Evolutionary conservation across 768 basidiomycete genomes (phyloP).

Genomic region (Russula sp.): DNA sequence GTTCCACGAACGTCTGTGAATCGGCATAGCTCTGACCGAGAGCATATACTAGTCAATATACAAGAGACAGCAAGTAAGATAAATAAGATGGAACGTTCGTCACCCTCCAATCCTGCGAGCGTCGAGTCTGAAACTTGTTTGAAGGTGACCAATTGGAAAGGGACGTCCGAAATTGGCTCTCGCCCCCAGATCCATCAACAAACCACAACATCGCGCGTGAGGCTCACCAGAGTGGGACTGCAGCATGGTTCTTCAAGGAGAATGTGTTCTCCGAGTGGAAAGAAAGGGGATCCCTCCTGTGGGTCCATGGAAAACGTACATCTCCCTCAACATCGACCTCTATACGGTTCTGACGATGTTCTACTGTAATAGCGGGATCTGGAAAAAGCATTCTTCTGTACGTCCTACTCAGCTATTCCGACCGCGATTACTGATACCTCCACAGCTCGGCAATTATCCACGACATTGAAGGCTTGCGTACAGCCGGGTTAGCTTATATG

Average conservation of each 20-base stretch:
- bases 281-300: background rate
- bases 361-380: background rate
- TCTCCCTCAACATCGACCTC: too few relatives aligned
- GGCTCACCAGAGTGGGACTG: background rate
- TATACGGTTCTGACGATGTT: background rate
- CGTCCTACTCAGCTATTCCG: background rate
- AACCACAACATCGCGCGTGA: background rate
- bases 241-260: background rate
- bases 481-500: conserved; percentile 2
- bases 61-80: background rate
- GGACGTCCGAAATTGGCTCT: background rate
- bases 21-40: background rate
- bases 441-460: conserved; percentile 7
- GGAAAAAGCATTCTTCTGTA: conserved; percentile 13
- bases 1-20: too few relatives aligned
- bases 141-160: background rate
- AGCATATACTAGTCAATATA: background rate
- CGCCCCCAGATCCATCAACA: background rate
- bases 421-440: background rate
- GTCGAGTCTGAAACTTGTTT: background rate
- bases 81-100: conserved; percentile 6
- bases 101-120: background rate
- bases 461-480: background rate
- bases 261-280: background rate
- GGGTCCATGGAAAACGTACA: conserved; percentile 12